These are phyloP conservation scores for Mycena capillaripes DNA, from an alignment of 768 basidiomycete species.

Conservation along the genomic window DNA sequence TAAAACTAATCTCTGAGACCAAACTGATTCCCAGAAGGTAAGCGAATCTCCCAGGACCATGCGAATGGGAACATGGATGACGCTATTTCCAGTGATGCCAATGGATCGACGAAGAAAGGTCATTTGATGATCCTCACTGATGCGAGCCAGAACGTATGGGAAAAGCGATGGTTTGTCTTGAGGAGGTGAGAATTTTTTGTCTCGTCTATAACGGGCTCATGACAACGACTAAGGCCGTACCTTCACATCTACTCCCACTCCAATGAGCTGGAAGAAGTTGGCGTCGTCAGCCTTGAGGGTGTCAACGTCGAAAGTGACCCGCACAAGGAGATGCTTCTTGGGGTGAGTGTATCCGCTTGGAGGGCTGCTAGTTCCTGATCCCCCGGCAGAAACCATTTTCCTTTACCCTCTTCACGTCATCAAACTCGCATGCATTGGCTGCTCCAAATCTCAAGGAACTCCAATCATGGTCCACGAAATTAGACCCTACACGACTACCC, in stretches of 20 bases:
- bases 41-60: constrained; percentile 38
- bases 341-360: constrained; percentile 65
- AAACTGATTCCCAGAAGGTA: constrained; percentile 83
- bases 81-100: constrained; percentile 65
- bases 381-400: constrained; percentile 79
- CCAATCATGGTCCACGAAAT: constrained; percentile 85
- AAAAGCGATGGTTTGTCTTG: constrained; percentile 88
- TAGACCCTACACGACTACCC: constrained; percentile 84
- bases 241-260: constrained; percentile 89
- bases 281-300: constrained; percentile 85
- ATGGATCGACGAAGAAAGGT: constrained; percentile 86
- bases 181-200: constrained; percentile 67
- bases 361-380: constrained; percentile 3
- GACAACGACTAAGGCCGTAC: constrained; percentile 75
- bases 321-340: constrained; percentile 89
- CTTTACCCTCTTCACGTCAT: constrained; percentile 92
- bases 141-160: constrained; percentile 86
- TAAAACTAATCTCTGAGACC: constrained; percentile 81
- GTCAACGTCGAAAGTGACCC: constrained; percentile 90
- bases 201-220: constrained; percentile 12
- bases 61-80: constrained; percentile 13
- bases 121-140: constrained; percentile 85
- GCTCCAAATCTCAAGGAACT: constrained; percentile 88
- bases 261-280: constrained; percentile 86
- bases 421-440: constrained; percentile 92